phyloP scores from a whole-genome alignment of 805 yeast genomes.

The Nakazawaea pomicola region DNA sequence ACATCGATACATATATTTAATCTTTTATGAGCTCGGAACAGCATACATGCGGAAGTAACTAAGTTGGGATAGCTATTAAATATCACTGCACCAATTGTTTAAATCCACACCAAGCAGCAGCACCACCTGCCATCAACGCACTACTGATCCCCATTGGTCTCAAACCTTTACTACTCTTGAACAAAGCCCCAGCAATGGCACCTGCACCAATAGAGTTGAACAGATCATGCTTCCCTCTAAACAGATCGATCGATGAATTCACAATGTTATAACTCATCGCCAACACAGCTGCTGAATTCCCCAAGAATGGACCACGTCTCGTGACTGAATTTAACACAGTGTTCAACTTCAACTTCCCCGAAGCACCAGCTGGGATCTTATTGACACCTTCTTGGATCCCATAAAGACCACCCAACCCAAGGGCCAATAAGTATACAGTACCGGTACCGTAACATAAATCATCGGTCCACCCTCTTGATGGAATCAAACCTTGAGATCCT shows the following conservation, averaged over 20 bases:
- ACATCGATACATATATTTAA: too few species aligned
- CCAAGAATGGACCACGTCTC: constrained; percentile 92
- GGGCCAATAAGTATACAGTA: constrained; percentile 79
- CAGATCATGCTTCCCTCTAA: constrained; percentile 88
- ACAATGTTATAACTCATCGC: constrained; percentile 85
- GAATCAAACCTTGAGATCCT: constrained; percentile 86
- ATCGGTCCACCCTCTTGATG: constrained; percentile 97
- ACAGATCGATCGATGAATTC: constrained; percentile 70
- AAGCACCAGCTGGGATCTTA: constrained; percentile 68
- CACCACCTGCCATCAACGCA: constrained; percentile 80
- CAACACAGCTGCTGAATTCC: constrained; percentile 92
- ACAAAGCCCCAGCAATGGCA: constrained; percentile 86
- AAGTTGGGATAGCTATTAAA: too few species aligned
- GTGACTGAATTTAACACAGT: constrained; percentile 89
- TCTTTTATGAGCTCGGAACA: too few species aligned
- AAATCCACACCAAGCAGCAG: constrained; percentile 88
- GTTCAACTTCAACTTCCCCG: constrained; percentile 80
- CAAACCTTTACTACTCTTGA: constrained; percentile 78
- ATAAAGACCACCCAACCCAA: constrained; percentile 84
- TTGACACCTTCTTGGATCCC: constrained; percentile 86
- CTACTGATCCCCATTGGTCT: constrained; percentile 87
- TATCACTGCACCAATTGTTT: constrained; percentile 41
- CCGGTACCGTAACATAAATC: constrained; percentile 98
- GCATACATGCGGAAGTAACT: too few species aligned
- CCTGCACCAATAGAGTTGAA: constrained; percentile 83